phyloP scores from a whole-genome alignment of 164 flowering plant species.

The Taxillus chinensis region DNA sequence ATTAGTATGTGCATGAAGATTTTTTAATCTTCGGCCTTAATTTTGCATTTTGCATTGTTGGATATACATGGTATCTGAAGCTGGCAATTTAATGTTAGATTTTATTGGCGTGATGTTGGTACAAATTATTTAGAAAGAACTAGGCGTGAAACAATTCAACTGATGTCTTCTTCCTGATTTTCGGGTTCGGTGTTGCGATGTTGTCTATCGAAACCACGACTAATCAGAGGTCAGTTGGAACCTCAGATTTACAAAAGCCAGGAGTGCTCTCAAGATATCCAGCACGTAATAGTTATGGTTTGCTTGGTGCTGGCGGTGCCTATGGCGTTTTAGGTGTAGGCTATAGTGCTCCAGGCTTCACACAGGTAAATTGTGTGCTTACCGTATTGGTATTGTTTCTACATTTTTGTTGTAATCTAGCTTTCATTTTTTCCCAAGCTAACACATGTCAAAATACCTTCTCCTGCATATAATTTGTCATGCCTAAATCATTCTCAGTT shows the following conservation, averaged over 20 bases:
- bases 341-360: slow-evolving; percentile 50
- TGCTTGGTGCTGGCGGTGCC: slow-evolving; percentile 27
- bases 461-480: too few species aligned
- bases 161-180: slow-evolving; percentile 1
- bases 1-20: too few species aligned
- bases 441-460: neutral
- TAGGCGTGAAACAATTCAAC: neutral
- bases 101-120: neutral
- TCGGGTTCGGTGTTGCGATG: slow-evolving; percentile 78
- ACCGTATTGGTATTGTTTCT: neutral
- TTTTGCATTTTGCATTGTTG: neutral
- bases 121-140: slow-evolving; percentile 1
- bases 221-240: slow-evolving; percentile 49
- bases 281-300: slow-evolving; percentile 59
- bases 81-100: neutral
- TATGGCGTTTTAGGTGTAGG: slow-evolving; percentile 64
- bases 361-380: slow-evolving; percentile 29
- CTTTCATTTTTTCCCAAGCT: neutral
- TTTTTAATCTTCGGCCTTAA: too few species aligned
- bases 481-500: too few species aligned
- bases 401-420: neutral
- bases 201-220: slow-evolving; percentile 82
- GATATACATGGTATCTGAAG: neutral
- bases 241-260: slow-evolving; percentile 37
- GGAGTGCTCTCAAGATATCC: slow-evolving; percentile 50